Conservation (phyloP, 2,329 filamentous ascomycete species). For the Rachicladosporium sp. region DNA sequence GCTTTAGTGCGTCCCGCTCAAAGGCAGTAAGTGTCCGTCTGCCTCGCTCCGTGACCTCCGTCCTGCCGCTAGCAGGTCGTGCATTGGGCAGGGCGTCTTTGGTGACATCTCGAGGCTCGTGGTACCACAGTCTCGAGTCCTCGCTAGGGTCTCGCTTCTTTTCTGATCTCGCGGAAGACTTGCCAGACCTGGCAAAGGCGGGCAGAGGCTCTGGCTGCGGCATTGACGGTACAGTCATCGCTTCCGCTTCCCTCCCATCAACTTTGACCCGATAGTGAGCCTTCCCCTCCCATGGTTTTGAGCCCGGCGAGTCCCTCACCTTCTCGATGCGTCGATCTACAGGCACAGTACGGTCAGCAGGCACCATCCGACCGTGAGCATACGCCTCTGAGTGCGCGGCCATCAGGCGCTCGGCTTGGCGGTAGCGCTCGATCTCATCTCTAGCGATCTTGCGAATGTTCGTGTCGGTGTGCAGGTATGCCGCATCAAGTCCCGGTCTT, state of each 20-base stretch:
- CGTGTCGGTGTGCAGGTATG: constrained; percentile 4
- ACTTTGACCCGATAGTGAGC: not conserved
- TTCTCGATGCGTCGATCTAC: constrained; percentile 14
- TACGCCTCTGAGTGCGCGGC: constrained; percentile 19
- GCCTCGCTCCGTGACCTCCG: no score
- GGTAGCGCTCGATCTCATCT: constrained; percentile 23
- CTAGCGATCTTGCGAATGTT: constrained; percentile 21
- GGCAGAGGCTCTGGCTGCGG: not conserved
- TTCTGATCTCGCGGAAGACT: not conserved
- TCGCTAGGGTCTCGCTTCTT: not conserved
- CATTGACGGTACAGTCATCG: not conserved
- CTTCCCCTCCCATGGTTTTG: constrained; percentile 7
- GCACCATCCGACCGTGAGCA: constrained; percentile 20
- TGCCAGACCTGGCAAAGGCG: not conserved
- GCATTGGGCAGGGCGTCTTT: no score
- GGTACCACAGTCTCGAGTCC: constrained; percentile 1
- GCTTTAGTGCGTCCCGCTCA: no score
- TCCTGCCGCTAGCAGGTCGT: no score
- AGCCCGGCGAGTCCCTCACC: constrained; percentile 8
- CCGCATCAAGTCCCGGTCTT: no score
- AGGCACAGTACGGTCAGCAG: constrained; percentile 10
- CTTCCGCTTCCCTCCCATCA: not conserved
- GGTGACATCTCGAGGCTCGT: not conserved
- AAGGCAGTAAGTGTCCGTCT: no score
- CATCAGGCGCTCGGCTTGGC: constrained; percentile 21